Conservation (phyloP, 164 flowering plant species). For the Nymphaea thermarum region DNA sequence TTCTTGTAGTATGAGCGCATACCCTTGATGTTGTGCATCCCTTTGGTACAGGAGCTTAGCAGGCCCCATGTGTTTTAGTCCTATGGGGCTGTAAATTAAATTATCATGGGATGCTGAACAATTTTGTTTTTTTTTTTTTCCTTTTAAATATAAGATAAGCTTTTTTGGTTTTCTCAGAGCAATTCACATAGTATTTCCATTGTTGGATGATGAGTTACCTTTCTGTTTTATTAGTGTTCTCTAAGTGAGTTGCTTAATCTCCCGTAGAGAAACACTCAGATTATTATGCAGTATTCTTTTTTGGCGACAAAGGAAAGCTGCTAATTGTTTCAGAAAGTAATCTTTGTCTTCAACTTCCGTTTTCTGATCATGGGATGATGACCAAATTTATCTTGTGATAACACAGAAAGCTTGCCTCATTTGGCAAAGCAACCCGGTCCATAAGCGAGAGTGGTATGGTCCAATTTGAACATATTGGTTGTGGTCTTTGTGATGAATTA, state of each 20-base stretch:
- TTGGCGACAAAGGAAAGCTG: neutral
- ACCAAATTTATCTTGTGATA: neutral
- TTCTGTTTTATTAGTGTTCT: neutral
- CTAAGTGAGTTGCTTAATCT: neutral
- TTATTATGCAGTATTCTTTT: too few species aligned
- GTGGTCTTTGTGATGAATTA: too few species aligned
- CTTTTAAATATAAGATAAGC: neutral
- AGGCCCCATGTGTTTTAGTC: constrained; percentile 10
- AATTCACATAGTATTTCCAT: too few species aligned
- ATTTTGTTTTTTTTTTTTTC: too few species aligned
- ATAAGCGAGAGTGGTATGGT: too few species aligned
- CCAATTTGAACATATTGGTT: too few species aligned
- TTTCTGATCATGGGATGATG: neutral
- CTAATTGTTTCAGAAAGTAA: neutral
- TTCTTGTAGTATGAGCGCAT: constrained; percentile 10
- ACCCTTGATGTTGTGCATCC: constrained; percentile 5
- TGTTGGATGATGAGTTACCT: neutral
- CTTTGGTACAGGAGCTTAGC: constrained; percentile 6
- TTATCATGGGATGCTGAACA: neutral
- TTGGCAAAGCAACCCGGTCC: too few species aligned
- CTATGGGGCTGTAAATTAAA: constrained; percentile 3
- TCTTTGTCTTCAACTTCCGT: neutral
- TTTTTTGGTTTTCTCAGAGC: neutral
- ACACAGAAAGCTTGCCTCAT: neutral
- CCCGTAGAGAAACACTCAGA: too few species aligned